Evolutionary conservation across 441 rosid genomes (phyloP).

Genomic region (Theobroma grandiflorum): DNA sequence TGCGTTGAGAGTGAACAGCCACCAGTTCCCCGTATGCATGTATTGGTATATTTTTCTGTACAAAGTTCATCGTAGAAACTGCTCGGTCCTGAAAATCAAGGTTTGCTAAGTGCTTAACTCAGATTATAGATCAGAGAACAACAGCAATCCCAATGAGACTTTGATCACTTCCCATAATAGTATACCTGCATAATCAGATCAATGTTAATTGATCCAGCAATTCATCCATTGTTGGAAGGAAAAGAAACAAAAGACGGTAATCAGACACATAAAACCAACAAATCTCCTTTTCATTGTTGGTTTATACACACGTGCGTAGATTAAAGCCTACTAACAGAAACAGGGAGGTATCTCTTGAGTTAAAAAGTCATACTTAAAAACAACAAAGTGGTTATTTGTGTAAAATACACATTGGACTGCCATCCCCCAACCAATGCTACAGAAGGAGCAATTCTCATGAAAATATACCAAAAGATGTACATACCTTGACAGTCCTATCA

Average conservation of each 20-base stretch:
- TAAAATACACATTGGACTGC: background rate
- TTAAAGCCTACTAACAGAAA: background rate
- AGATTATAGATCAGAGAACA: background rate
- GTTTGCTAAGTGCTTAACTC: background rate
- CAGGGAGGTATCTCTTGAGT: background rate
- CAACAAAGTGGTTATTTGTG: conserved; percentile 10
- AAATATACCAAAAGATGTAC: background rate
- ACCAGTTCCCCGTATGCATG: background rate
- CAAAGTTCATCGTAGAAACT: conserved; percentile 4
- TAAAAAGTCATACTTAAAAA: background rate
- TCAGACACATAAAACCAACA: background rate
- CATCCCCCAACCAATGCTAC: background rate
- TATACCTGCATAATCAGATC: conserved; percentile 26
- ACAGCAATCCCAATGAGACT: background rate
- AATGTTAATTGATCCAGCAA: background rate
- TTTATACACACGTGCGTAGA: background rate
- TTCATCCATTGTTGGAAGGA: background rate
- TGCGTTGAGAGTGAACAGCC: background rate
- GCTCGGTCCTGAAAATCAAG: background rate
- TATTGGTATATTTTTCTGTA: conserved; percentile 1
- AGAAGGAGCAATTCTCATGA: background rate
- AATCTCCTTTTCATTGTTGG: background rate
- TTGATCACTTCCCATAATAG: conserved; percentile 24
- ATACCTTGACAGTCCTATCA: conserved; percentile 72
- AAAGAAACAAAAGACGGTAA: background rate